Evolutionary conservation across 768 basidiomycete species (phyloP).

Genomic region (Russula olivacea): DNA sequence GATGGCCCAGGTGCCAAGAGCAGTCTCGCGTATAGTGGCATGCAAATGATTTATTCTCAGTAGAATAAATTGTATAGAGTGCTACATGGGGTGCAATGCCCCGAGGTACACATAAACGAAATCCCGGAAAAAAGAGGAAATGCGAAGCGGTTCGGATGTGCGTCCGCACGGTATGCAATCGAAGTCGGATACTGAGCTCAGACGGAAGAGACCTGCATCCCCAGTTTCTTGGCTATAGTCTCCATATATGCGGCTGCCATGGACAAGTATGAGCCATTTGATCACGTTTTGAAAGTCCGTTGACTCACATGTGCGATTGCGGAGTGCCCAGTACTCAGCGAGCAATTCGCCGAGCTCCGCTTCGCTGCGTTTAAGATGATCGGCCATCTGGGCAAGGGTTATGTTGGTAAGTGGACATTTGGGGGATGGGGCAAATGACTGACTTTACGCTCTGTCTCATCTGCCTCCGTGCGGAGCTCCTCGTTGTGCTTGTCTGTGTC

Average conservation of each 20-base stretch:
- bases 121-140: neutral
- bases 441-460: constrained; percentile 63
- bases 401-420: neutral
- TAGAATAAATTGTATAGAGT: too few relatives aligned
- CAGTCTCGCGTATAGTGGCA: too few relatives aligned
- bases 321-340: constrained; percentile 74
- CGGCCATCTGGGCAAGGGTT: constrained; percentile 55
- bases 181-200: neutral
- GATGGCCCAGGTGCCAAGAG: too few relatives aligned
- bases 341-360: constrained; percentile 75
- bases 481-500: constrained; percentile 78
- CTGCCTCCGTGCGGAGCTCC: constrained; percentile 65
- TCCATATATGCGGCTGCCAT: constrained; percentile 77
- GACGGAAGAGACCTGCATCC: constrained; percentile 39
- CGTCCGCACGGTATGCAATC: neutral
- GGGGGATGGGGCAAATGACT: neutral
- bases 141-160: neutral
- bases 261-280: neutral
- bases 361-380: constrained; percentile 70
- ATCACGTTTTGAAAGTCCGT: neutral
- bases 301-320: constrained; percentile 63
- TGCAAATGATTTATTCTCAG: too few relatives aligned
- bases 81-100: too few relatives aligned
- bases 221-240: constrained; percentile 74
- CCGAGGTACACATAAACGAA: too few relatives aligned